A percentile compares a stretch with the other conserved stretches of the same genome.
phyloP scores from a whole-genome alignment of 2,329 filamentous ascomycete genomes.

The Monilinia laxa region DNA sequence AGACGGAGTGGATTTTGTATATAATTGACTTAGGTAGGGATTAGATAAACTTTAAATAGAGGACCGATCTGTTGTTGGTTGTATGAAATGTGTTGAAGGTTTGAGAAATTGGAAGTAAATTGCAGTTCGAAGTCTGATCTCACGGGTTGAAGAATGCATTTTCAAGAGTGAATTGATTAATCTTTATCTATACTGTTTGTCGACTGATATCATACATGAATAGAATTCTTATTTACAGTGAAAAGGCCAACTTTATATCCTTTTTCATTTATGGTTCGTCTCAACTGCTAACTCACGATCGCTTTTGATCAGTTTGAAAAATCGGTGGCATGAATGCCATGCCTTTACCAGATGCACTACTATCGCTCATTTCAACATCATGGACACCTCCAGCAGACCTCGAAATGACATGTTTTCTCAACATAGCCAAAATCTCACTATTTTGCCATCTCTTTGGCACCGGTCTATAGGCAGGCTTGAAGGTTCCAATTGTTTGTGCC shows the following conservation, averaged over 20 bases:
- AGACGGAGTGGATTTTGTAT: not conserved
- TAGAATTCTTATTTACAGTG: not conserved
- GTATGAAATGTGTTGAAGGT: not conserved
- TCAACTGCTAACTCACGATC: not conserved
- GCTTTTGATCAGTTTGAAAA: slow-evolving; percentile 35
- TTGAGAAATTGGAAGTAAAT: not conserved
- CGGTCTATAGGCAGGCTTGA: slow-evolving; percentile 88
- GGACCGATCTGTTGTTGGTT: not conserved
- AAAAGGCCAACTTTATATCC: not conserved
- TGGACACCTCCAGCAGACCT: slow-evolving; percentile 60
- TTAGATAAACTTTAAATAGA: not conserved
- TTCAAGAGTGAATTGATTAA: not conserved
- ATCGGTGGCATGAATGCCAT: slow-evolving; percentile 43
- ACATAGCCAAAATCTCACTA: slow-evolving; percentile 72
- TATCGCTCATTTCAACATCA: slow-evolving; percentile 30
- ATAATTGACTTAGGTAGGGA: not conserved
- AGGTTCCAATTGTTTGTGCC: slow-evolving; percentile 93
- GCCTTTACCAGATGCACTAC: slow-evolving; percentile 35
- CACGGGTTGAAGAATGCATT: not conserved
- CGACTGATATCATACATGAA: slow-evolving; percentile 10
- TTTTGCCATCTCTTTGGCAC: slow-evolving; percentile 83
- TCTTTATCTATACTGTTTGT: not conserved
- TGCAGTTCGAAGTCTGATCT: not conserved
- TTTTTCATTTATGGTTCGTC: not conserved
- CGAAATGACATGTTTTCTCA: slow-evolving; percentile 77